These are phyloP conservation scores for Galerina marginata DNA, from an alignment of 768 basidiomycete species.

Conservation along the genomic window DNA sequence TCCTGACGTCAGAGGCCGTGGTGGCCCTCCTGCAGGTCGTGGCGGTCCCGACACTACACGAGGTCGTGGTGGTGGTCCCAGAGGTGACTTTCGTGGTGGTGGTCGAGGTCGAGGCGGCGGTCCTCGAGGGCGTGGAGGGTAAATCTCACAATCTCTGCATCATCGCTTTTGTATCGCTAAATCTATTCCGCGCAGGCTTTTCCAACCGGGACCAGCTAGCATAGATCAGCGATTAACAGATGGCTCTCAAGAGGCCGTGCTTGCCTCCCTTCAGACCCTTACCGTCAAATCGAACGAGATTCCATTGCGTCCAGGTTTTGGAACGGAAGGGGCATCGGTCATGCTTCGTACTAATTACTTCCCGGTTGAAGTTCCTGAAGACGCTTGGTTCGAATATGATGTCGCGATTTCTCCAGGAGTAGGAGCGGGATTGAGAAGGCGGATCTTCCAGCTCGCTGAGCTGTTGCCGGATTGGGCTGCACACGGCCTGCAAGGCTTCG, in stretches of 20 bases:
- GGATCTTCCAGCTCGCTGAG: slow-evolving; percentile 71
- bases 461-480: slow-evolving; percentile 50
- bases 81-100: slow-evolving; percentile 20
- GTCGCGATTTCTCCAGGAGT: slow-evolving; percentile 58
- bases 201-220: slow-evolving; percentile 39
- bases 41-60: too few relatives aligned
- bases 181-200: slow-evolving; percentile 38
- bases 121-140: slow-evolving; percentile 46
- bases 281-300: slow-evolving; percentile 44
- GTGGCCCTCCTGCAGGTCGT: slow-evolving; percentile 14
- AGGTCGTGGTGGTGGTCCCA: too few relatives aligned
- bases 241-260: slow-evolving; percentile 45
- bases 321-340: slow-evolving; percentile 51
- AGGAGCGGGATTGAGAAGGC: slow-evolving; percentile 52
- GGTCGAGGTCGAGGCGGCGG: slow-evolving; percentile 30
- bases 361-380: slow-evolving; percentile 56
- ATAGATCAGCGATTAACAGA: slow-evolving; percentile 50
- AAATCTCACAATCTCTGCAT: slow-evolving; percentile 5
- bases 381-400: slow-evolving; percentile 64
- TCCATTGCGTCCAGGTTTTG: slow-evolving; percentile 66
- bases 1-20: slow-evolving; percentile 33
- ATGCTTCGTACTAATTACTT: slow-evolving; percentile 73
- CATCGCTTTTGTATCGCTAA: not conserved
- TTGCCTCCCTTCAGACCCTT: slow-evolving; percentile 40
- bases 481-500: slow-evolving; percentile 52